phyloP scores from a whole-genome alignment of 495 filamentous ascomycete genomes.

The Friedmanniomyces endolithicus region DNA sequence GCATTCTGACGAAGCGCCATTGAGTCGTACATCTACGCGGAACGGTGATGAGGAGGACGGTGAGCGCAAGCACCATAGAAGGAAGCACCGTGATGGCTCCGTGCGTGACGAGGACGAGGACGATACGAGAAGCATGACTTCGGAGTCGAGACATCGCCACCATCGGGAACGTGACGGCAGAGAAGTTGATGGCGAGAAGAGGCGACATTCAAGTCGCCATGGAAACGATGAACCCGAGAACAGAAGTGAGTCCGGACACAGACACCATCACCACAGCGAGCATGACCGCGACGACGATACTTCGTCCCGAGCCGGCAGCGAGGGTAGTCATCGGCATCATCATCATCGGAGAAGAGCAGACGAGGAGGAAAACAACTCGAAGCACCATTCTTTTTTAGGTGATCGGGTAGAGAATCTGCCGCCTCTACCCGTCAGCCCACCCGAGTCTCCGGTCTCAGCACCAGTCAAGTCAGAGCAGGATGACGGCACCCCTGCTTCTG shows the following conservation, averaged over 20 bases:
- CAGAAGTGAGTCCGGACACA: background rate
- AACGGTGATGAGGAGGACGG: conserved; percentile 16
- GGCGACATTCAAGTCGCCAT: conserved; percentile 11
- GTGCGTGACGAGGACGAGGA: conserved; percentile 22
- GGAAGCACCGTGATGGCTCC: conserved; percentile 25
- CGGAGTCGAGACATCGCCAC: background rate
- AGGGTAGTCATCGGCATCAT: conserved; percentile 2
- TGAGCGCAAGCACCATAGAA: conserved; percentile 25
- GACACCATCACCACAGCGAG: background rate
- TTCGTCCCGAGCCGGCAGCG: background rate
- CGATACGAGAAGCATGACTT: conserved; percentile 3
- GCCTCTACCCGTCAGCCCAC: conserved; percentile 26
- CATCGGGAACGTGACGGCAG: background rate
- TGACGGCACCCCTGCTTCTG: conserved; percentile 12
- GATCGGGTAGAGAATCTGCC: conserved; percentile 32
- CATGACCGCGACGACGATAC: conserved; percentile 6
- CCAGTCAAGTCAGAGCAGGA: conserved; percentile 9
- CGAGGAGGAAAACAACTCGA: conserved; percentile 14
- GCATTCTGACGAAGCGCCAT: conserved; percentile 12
- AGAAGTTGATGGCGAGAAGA: conserved; percentile 1
- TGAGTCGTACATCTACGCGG: conserved; percentile 11
- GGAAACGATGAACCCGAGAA: conserved; percentile 9
- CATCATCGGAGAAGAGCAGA: conserved; percentile 7
- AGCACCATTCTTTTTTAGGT: conserved; percentile 35
- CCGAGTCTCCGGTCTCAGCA: conserved; percentile 21